Conservation (phyloP, 345 rosid species). For the Boechera stricta region DNA sequence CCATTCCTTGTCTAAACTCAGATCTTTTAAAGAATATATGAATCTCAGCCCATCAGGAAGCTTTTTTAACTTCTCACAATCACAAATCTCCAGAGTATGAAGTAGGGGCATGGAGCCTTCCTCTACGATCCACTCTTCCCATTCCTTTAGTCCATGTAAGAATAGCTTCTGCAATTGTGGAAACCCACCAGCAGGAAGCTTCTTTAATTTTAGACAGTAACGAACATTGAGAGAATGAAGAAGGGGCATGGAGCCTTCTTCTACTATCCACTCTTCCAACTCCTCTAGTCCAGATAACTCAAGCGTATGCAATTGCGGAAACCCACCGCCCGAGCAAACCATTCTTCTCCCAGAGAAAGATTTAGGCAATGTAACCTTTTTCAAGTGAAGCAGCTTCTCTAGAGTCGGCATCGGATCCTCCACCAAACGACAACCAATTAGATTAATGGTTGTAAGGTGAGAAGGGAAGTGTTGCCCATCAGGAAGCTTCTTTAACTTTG, state of each 20-base stretch:
- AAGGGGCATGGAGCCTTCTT: constrained; percentile 8
- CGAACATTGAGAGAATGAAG: background rate
- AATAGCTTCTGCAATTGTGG: background rate
- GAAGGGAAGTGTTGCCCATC: too few relatives aligned
- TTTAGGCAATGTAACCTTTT: background rate
- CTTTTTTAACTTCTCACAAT: constrained; percentile 20
- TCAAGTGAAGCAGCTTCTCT: constrained; percentile 45
- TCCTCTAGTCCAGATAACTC: too few relatives aligned
- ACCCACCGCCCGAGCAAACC: constrained; percentile 9
- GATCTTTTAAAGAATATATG: background rate
- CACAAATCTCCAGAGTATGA: constrained; percentile 23
- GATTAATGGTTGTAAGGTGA: too few relatives aligned
- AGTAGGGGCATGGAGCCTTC: constrained; percentile 38
- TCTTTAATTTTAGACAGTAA: background rate
- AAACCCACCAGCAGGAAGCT: constrained; percentile 17
- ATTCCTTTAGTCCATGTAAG: background rate
- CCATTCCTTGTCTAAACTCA: too few relatives aligned
- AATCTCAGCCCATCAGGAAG: constrained; percentile 36
- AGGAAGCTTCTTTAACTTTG: too few relatives aligned
- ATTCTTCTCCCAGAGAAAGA: constrained; percentile 33
- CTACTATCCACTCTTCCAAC: constrained; percentile 21
- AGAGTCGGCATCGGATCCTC: constrained; percentile 53
- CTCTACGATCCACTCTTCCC: constrained; percentile 36
- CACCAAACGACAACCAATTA: constrained; percentile 29
- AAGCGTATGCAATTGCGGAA: constrained; percentile 1